Evolutionary conservation across 805 yeast species (phyloP).

Genomic region (Yarrowia sp.): DNA sequence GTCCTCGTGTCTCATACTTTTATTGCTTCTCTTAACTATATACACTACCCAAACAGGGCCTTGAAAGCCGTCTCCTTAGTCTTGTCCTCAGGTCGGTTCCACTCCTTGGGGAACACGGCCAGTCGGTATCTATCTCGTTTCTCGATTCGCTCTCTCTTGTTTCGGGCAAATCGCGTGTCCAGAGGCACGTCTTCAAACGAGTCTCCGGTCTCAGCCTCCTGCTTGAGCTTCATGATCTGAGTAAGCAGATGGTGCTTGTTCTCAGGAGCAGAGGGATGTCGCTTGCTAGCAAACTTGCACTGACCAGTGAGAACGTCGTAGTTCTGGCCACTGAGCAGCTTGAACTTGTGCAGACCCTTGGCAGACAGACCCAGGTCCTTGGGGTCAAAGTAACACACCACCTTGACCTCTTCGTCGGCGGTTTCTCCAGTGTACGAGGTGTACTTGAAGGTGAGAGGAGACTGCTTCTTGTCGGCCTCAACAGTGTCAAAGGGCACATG

Average conservation of each 20-base stretch:
- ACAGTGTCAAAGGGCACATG: conserved; percentile 49
- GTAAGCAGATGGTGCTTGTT: conserved; percentile 74
- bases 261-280: conserved; percentile 76
- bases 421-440: conserved; percentile 71
- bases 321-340: conserved; percentile 73
- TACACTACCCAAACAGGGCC: conserved; percentile 20
- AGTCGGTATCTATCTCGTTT: conserved; percentile 17
- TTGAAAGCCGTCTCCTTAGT: conserved; percentile 12
- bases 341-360: conserved; percentile 66
- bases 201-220: conserved; percentile 63
- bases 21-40: conserved; percentile 11
- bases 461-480: conserved; percentile 30
- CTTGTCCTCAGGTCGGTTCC: conserved; percentile 19
- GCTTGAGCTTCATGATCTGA: conserved; percentile 57
- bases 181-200: conserved; percentile 76
- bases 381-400: conserved; percentile 56
- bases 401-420: conserved; percentile 69
- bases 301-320: conserved; percentile 60
- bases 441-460: conserved; percentile 57
- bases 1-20: neutral
- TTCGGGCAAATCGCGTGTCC: conserved; percentile 66
- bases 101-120: conserved; percentile 61
- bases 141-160: conserved; percentile 41
- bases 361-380: conserved; percentile 45
- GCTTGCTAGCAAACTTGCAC: conserved; percentile 63